Conservation (phyloP, 2,329 filamentous ascomycete genomes). For the Colletotrichum musicola region DNA sequence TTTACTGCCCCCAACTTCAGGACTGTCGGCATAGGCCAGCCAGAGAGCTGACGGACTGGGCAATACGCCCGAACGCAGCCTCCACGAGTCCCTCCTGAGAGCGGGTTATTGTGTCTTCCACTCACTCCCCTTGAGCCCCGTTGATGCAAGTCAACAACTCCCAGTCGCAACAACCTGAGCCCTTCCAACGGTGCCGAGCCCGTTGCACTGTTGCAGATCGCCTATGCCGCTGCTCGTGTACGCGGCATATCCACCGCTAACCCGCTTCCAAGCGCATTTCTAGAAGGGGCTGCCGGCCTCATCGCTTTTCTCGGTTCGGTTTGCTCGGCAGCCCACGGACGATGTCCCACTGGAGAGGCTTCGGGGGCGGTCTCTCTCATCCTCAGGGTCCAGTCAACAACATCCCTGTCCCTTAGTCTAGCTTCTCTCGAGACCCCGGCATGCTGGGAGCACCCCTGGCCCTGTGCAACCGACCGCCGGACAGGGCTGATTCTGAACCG, state of each 20-base stretch:
- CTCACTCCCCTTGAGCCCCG: not conserved
- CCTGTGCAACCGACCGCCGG: constrained; percentile 14
- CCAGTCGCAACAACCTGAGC: not conserved
- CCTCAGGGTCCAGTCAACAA: constrained; percentile 29
- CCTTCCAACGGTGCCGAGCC: not conserved
- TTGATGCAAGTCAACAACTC: not conserved
- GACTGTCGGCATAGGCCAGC: not conserved
- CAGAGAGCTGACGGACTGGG: constrained; percentile 6
- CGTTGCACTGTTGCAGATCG: not conserved
- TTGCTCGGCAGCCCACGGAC: constrained; percentile 28
- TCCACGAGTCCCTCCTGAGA: not conserved
- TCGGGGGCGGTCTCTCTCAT: not conserved
- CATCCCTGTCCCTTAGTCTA: constrained; percentile 7
- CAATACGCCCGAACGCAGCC: not conserved
- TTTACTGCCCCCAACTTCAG: not conserved
- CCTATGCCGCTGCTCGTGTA: not conserved
- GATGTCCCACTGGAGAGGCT: constrained; percentile 31
- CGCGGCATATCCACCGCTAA: constrained; percentile 11
- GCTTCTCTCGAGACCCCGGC: constrained; percentile 1
- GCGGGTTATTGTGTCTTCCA: too few relatives aligned
- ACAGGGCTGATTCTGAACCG: constrained; percentile 27
- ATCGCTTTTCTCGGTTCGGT: constrained; percentile 16
- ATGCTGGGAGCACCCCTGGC: constrained; percentile 1
- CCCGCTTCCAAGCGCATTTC: constrained; percentile 17
- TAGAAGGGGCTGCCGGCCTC: constrained; percentile 17